phyloP scores from a whole-genome alignment of 495 filamentous ascomycete species.

The Neurospora tetraspora region DNA sequence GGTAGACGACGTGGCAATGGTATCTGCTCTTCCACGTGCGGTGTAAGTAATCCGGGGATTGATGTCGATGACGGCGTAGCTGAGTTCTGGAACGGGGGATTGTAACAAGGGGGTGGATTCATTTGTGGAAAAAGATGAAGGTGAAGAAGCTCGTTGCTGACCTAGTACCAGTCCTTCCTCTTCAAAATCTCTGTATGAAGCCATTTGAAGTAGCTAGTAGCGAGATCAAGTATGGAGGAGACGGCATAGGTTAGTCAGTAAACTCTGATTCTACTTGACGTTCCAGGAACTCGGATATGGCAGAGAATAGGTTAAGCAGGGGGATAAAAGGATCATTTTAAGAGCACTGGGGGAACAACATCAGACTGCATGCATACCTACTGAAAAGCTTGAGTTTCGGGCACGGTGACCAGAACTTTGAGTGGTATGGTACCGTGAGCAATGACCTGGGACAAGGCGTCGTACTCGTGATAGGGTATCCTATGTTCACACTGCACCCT shows the following conservation, averaged over 20 bases:
- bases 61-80: not conserved
- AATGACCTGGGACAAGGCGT: not conserved
- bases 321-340: not conserved
- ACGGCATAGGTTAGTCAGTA: not conserved
- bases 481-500: not conserved
- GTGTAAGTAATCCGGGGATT: not conserved
- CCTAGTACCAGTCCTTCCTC: not conserved
- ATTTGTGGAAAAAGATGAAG: not conserved
- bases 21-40: not conserved
- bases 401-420: not conserved
- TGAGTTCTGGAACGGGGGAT: not conserved
- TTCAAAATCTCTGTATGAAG: not conserved
- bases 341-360: not conserved
- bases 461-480: not conserved
- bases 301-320: not conserved
- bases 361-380: not conserved
- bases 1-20: not conserved
- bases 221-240: not conserved
- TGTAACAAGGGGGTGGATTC: not conserved
- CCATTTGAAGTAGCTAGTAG: not conserved
- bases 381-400: not conserved
- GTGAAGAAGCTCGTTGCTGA: not conserved
- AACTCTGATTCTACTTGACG: not conserved
- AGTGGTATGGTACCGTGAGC: not conserved
- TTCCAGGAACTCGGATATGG: not conserved